A percentile compares a stretch with the other conserved stretches of the same genome.
Evolutionary conservation across 768 basidiomycete genomes (phyloP).

Genomic region (Hemileccinum impolitum): DNA sequence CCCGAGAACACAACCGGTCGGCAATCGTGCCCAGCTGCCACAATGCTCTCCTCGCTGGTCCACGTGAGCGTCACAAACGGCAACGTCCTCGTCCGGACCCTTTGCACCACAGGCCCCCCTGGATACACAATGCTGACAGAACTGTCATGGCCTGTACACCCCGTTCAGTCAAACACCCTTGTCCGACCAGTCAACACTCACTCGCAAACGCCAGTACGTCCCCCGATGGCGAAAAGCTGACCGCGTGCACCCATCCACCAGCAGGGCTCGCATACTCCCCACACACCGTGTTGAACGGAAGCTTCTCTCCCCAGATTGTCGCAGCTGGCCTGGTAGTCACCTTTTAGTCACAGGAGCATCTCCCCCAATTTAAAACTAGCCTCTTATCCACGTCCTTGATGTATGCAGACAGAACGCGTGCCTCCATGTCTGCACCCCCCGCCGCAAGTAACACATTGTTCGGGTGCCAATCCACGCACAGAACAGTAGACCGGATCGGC

Average conservation of each 20-base stretch:
- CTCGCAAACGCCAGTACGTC: constrained; percentile 90
- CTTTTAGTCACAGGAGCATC: constrained; percentile 7
- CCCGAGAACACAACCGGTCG: constrained; percentile 89
- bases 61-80: constrained; percentile 85
- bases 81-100: constrained; percentile 71
- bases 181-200: constrained; percentile 39
- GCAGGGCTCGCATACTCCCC: constrained; percentile 87
- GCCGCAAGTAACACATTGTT: constrained; percentile 97
- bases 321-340: constrained; percentile 63
- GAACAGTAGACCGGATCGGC: constrained; percentile 91
- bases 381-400: constrained; percentile 97
- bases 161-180: neutral
- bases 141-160: constrained; percentile 84
- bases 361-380: constrained; percentile 39
- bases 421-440: constrained; percentile 97
- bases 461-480: constrained; percentile 96
- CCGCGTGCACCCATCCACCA: constrained; percentile 96
- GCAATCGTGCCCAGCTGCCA: constrained; percentile 97
- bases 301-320: constrained; percentile 94
- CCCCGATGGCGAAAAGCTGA: constrained; percentile 96
- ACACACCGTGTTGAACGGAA: constrained; percentile 97
- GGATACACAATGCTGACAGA: constrained; percentile 92
- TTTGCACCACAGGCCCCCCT: constrained; percentile 65
- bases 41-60: constrained; percentile 75
- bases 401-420: constrained; percentile 95